phyloP scores from a whole-genome alignment of 129 eudicot species.

The Erigeron canadensis region DNA sequence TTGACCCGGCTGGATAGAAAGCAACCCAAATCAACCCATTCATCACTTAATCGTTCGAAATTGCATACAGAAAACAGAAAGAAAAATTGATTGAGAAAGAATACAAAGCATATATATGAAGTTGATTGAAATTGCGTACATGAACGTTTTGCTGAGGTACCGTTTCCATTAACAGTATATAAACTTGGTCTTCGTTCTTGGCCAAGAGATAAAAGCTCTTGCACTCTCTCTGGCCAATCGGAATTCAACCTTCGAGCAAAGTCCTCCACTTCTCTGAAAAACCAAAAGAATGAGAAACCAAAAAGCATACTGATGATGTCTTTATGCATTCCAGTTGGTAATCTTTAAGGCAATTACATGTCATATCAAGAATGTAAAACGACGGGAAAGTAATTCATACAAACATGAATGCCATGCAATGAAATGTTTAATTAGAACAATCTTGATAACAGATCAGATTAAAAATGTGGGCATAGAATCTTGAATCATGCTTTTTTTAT shows the following conservation, averaged over 20 bases:
- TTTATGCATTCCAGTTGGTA: background rate
- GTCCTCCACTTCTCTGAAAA: conserved; percentile 76
- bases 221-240: conserved; percentile 82
- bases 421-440: conserved; percentile 6
- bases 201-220: conserved; percentile 59
- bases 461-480: background rate
- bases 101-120: background rate
- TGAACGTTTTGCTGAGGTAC: conserved; percentile 47
- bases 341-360: background rate
- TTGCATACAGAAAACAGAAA: background rate
- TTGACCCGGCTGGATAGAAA: background rate
- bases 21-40: background rate
- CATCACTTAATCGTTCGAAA: background rate
- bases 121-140: conserved; percentile 28
- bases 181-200: conserved; percentile 53
- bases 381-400: background rate
- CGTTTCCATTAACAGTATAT: conserved; percentile 42
- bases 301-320: conserved; percentile 1
- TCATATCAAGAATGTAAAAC: background rate
- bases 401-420: background rate
- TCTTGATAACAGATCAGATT: background rate
- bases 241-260: conserved; percentile 79
- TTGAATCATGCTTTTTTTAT: background rate
- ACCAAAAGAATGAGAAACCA: conserved; percentile 16
- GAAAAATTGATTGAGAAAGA: background rate